Percentiles rank a stretch among this genome's conserved stretches.
Conservation (phyloP, 768 basidiomycete species). For the Multifurca ochricompacta region DNA sequence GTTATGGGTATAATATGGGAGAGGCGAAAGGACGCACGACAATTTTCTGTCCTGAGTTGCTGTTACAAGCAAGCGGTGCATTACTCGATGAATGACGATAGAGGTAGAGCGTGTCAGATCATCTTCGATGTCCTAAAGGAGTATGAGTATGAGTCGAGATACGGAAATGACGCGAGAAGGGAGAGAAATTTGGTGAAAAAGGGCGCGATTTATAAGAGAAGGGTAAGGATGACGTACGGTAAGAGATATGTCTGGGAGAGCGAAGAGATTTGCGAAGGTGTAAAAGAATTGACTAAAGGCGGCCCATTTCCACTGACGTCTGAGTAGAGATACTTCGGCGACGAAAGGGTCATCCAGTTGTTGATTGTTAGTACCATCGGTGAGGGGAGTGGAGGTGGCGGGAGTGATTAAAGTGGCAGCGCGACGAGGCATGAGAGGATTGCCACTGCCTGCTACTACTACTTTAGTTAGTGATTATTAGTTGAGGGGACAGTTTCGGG, state of each 20-base stretch:
- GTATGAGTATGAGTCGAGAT: constrained; percentile 9
- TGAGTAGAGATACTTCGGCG: constrained; percentile 42
- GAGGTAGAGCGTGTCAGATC: constrained; percentile 59
- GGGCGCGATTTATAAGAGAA: not conserved
- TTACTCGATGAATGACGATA: constrained; percentile 59
- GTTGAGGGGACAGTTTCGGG: too few species aligned
- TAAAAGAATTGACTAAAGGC: constrained; percentile 86
- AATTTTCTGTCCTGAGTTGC: constrained; percentile 78
- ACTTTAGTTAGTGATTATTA: constrained; percentile 23
- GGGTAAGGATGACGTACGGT: constrained; percentile 35
- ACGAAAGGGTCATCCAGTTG: constrained; percentile 22
- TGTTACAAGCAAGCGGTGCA: constrained; percentile 64
- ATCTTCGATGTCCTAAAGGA: constrained; percentile 63
- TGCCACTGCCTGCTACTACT: constrained; percentile 6
- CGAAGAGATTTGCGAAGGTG: constrained; percentile 70
- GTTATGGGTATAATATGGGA: constrained; percentile 18
- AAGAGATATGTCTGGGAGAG: constrained; percentile 62
- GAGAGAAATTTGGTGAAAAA: not conserved
- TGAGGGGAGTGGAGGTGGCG: constrained; percentile 17
- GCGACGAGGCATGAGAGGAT: constrained; percentile 32
- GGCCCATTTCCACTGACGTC: constrained; percentile 89
- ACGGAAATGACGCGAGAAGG: constrained; percentile 6
- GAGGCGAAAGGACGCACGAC: constrained; percentile 39
- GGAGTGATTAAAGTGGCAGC: constrained; percentile 23
- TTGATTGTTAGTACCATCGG: constrained; percentile 4